Evolutionary conservation across 257 asterid species (phyloP), one percentile per base, ranked within the genome.

Genomic region (Paraleonurus japonicus): DNA sequence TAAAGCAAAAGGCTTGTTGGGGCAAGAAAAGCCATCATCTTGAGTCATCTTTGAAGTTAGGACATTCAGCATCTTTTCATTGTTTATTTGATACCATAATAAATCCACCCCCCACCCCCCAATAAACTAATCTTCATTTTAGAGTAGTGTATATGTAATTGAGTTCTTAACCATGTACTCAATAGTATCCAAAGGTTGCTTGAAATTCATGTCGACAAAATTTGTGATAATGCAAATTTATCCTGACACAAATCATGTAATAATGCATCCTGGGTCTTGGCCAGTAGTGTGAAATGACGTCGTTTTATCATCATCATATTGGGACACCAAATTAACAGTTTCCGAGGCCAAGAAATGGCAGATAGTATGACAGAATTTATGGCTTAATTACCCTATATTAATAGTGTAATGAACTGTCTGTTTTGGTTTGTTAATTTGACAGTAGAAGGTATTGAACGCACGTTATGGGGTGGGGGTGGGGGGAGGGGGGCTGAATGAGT

Each of bases 1-100:
- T 74, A 78, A 76, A 80, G 88, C 81, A 55, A 84, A 80, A 65
- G 88, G 90, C 73, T 84, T 83, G 45, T 67, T 84, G 76, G 84
- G 73, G 62, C 82, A 77, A 78, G 73, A 76, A 48, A 70, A 72
- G 70, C 65, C 77, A 69, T 78, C 72, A 67, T 81, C 79, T 69
- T 74, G 51, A 71, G 26, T 55, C 70, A 68, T 35, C 69, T 57
- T 71, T 53, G 17, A 53, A 33, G 60, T 58, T 71, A 57, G 77
- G 69, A 53, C 62, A 28, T 26, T 41, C 23, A 64, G 61, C 72
- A 61, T 75, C 65, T 59, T 69, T 51, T 62, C 2, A 12, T 70
- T 74, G 48, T 75, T 78, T 73, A 67, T 73, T 74, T 71, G 48
- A 48, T 74, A 15, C 63, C 78, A 77, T 82, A 35, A 82, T 77